Base-by-base conservation (phyloP, 768 basidiomycete genomes). In the Boletus tomentosulus region DNA sequence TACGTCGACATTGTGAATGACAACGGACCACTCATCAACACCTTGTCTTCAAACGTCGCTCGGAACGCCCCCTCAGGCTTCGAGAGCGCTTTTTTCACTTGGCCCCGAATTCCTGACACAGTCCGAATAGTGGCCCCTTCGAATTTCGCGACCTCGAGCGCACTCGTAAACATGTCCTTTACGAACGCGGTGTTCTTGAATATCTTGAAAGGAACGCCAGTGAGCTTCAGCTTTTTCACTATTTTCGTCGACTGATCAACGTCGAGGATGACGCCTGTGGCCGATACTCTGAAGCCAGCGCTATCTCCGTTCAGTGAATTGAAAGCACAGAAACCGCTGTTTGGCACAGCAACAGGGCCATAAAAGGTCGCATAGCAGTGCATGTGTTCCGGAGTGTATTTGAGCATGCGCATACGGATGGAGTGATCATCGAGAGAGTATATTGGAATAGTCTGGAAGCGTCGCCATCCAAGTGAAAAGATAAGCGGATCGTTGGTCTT, bases 341-440 rank as follows among this genome's bases (percentile, higher is more conserved):
- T 97, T 22, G 95, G 96, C 0, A 91, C 75, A 3, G 92, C 76
- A 22, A 92, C 85, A 7, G 97, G 96, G 0, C 93, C 96, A 65
- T 95, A 99, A 71, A 98, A 97, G 3, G 95, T 97, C 3, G 95
- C 96, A 65, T 87, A 96, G 65, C 97, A 99, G 68, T 99, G 97
- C 97, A 96, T 98, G 66, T 99, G 97, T 73, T 99, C 97, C 0
- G 97, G 97, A 1, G 97, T 98, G 68, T 99, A 99, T 74, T 99
- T 99, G 74, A 99, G 88, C 87, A 98, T 90, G 34, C 97, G 92
- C 86, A 98, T 97, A 16, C 97, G 89, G 61, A 98, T 96, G 10
- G 89, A 92, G 66, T 97, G 95, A 71, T 99, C 97, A 68, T 99
- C 97, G 22, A 99, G 76, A 19, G 93, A 93, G 72, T 98, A 99